Conservation (phyloP, 1,139 yeast species). For the Blastobotrys proliferans region DNA sequence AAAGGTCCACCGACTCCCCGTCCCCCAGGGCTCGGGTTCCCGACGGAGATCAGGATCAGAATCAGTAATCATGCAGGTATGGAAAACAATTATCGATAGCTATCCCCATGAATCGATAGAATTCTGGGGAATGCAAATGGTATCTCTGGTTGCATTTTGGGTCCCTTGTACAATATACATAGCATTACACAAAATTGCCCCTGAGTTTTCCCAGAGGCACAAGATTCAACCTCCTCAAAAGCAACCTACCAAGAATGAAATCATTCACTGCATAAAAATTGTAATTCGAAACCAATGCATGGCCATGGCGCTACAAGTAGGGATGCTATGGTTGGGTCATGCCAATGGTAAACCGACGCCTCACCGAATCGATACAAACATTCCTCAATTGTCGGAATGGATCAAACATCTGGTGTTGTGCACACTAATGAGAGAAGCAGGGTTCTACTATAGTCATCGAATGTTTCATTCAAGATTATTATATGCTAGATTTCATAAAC, state of each 20-base stretch:
- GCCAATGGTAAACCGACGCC: constrained; percentile 2
- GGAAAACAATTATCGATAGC: constrained; percentile 6
- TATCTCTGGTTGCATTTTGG: constrained; percentile 24
- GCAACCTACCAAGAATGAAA: constrained; percentile 21
- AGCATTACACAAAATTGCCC: constrained; percentile 16
- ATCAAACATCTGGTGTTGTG: constrained; percentile 15
- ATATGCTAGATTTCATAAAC: constrained; percentile 22
- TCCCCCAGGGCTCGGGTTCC: no score
- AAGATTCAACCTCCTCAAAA: constrained; percentile 21
- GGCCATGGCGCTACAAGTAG: constrained; percentile 7
- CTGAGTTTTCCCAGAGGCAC: constrained; percentile 20
- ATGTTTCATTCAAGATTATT: constrained; percentile 18
- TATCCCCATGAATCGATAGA: constrained; percentile 14
- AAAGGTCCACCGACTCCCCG: no score
- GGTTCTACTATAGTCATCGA: constrained; percentile 24
- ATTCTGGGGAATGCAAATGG: constrained; percentile 17
- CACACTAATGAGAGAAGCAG: constrained; percentile 19
- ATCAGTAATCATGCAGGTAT: no score
- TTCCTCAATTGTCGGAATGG: constrained; percentile 19
- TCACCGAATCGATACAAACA: constrained; percentile 3
- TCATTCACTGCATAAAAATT: constrained; percentile 18
- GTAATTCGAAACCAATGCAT: constrained; percentile 15
- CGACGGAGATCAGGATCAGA: no score
- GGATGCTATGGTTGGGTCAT: not conserved
- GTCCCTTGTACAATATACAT: constrained; percentile 19